Conservation (phyloP, 2,329 filamentous ascomycete genomes). For the Didymella arachidicola region DNA sequence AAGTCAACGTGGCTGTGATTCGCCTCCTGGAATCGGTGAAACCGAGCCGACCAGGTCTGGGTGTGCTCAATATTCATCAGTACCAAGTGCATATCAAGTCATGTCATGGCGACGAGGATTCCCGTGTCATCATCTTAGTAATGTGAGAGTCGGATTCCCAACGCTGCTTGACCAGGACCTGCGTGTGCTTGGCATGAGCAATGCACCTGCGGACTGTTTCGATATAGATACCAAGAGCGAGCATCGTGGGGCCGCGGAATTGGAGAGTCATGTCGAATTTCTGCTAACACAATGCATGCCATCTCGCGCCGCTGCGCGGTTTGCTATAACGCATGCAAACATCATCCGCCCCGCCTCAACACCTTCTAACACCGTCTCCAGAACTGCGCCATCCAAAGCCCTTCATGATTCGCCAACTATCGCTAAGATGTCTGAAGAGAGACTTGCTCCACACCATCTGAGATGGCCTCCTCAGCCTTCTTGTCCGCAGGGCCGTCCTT, state of each 20-base stretch:
- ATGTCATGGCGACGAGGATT: neutral
- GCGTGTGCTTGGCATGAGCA: slow-evolving; percentile 1
- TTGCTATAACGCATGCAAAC: neutral
- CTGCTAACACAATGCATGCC: slow-evolving; percentile 9
- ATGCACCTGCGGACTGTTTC: neutral
- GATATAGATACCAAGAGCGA: neutral
- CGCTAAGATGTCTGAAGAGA: slow-evolving; percentile 53
- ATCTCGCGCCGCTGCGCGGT: neutral
- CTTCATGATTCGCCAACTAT: neutral
- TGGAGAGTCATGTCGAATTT: slow-evolving; percentile 10
- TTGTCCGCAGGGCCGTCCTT: slow-evolving; percentile 56
- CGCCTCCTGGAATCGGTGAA: neutral
- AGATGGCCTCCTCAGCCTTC: slow-evolving; percentile 55
- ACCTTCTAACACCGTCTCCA: slow-evolving; percentile 6
- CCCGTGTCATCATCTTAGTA: neutral
- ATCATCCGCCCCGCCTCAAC: neutral
- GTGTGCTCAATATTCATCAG: neutral
- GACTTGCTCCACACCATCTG: slow-evolving; percentile 56
- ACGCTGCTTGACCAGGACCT: neutral
- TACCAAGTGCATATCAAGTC: neutral
- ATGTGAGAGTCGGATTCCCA: neutral
- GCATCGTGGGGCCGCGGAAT: slow-evolving; percentile 1
- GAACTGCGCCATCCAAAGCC: neutral
- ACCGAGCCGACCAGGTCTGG: neutral
- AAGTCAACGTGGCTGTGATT: neutral